A percentile compares a stretch with the other conserved stretches of the same genome.
These are phyloP conservation scores for Kokia cookei DNA, from an alignment of 441 rosid genomes.

Conservation along the genomic window DNA sequence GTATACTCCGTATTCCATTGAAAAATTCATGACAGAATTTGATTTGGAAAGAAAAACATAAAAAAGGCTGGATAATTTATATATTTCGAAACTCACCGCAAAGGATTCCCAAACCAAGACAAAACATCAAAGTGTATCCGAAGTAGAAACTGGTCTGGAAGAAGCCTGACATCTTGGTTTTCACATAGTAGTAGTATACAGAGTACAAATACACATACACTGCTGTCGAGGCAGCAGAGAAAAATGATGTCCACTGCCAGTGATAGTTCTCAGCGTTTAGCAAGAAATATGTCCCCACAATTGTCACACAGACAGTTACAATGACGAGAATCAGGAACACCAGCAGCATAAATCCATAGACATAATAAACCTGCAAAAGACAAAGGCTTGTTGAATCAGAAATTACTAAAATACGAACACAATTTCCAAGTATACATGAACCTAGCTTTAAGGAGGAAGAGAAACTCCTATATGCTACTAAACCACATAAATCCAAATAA, in stretches of 20 bases:
- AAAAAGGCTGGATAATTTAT: not conserved
- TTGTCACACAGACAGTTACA: slow-evolving; percentile 91
- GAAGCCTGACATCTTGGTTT: slow-evolving; percentile 86
- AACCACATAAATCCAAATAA: not conserved
- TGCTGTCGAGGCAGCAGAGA: slow-evolving; percentile 96
- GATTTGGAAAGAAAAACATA: not conserved
- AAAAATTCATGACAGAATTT: not conserved
- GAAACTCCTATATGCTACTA: too few species aligned
- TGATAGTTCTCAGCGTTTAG: slow-evolving; percentile 93
- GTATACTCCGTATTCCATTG: not conserved
- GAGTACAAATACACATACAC: slow-evolving; percentile 91
- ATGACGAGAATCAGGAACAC: slow-evolving; percentile 84
- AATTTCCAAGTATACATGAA: too few species aligned
- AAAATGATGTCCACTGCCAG: slow-evolving; percentile 98
- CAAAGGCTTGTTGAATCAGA: not conserved
- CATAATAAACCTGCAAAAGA: slow-evolving; percentile 79
- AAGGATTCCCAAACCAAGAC: slow-evolving; percentile 91
- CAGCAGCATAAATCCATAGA: slow-evolving; percentile 88
- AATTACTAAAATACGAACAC: too few species aligned
- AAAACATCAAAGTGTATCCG: slow-evolving; percentile 92
- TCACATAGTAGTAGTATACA: slow-evolving; percentile 68
- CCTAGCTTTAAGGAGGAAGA: too few species aligned
- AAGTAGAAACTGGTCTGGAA: slow-evolving; percentile 90
- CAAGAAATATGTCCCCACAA: slow-evolving; percentile 92
- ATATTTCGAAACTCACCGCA: slow-evolving; percentile 54